These are phyloP conservation scores for Venturiaceae sp. DNA, from an alignment of 2,329 filamentous ascomycete genomes.

Conservation along the genomic window DNA sequence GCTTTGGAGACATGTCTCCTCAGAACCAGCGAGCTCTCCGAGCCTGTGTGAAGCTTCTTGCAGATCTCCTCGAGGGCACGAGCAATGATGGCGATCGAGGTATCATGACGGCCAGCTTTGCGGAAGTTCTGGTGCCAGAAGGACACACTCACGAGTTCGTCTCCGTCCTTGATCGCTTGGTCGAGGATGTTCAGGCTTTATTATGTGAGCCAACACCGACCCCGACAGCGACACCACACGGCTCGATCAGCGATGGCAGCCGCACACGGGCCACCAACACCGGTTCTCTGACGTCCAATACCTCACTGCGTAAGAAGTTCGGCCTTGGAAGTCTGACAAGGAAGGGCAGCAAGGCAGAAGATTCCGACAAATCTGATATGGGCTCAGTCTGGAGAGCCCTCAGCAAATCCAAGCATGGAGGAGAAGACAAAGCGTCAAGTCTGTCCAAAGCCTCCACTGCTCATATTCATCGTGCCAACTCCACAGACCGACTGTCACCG, in stretches of 20 bases:
- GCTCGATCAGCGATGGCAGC: slow-evolving; percentile 48
- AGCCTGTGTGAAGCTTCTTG: slow-evolving; percentile 73
- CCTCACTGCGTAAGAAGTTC: slow-evolving; percentile 74
- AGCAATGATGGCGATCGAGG: slow-evolving; percentile 86
- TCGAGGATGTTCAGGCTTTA: slow-evolving; percentile 82
- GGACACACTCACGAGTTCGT: slow-evolving; percentile 75
- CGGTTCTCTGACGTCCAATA: slow-evolving; percentile 74
- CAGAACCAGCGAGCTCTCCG: slow-evolving; percentile 68
- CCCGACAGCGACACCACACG: slow-evolving; percentile 39
- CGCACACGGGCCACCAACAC: slow-evolving; percentile 47
- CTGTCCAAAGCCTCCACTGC: slow-evolving; percentile 50
- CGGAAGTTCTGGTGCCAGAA: slow-evolving; percentile 72
- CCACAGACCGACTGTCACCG: slow-evolving; percentile 53
- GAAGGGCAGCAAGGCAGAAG: slow-evolving; percentile 72
- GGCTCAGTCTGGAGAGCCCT: slow-evolving; percentile 9
- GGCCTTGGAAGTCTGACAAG: slow-evolving; percentile 67
- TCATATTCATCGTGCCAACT: slow-evolving; percentile 57
- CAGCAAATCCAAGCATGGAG: slow-evolving; percentile 25
- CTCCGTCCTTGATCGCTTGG: slow-evolving; percentile 76
- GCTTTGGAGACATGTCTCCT: slow-evolving; percentile 41
- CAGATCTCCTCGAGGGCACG: slow-evolving; percentile 80
- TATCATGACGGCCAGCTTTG: slow-evolving; percentile 78
- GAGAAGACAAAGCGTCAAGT: slow-evolving; percentile 50
- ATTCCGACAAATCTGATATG: slow-evolving; percentile 62
- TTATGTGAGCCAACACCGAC: slow-evolving; percentile 55